Evolutionary conservation across 2,329 filamentous ascomycete genomes (phyloP).

Genomic region (Lizonia empirigonia): DNA sequence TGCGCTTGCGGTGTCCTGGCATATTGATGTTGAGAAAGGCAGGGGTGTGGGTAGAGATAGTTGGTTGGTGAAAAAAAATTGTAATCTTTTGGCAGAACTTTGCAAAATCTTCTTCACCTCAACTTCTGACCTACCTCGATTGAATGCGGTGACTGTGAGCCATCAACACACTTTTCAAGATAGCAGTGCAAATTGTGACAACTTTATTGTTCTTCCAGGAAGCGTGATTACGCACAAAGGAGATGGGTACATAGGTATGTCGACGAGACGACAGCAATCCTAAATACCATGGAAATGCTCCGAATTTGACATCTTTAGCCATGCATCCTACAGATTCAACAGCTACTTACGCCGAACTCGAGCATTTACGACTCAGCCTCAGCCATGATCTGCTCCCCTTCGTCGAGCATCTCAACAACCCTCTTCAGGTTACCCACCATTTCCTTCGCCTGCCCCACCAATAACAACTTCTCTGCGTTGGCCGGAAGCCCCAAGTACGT

Average conservation of each 20-base stretch:
- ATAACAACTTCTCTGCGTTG: conserved; percentile 92
- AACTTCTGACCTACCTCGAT: too few relatives aligned
- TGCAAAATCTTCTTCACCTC: too few relatives aligned
- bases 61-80: too few relatives aligned
- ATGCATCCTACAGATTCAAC: not conserved
- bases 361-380: conserved; percentile 53
- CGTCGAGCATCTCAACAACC: conserved; percentile 87
- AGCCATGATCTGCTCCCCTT: conserved; percentile 87
- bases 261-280: conserved; percentile 9
- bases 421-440: conserved; percentile 84
- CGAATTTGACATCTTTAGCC: not conserved
- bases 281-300: not conserved
- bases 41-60: not conserved
- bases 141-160: too few relatives aligned
- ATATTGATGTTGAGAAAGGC: not conserved
- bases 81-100: too few relatives aligned
- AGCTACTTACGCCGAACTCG: not conserved
- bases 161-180: too few relatives aligned
- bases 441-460: conserved; percentile 84
- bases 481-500: conserved; percentile 92
- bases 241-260: conserved; percentile 20
- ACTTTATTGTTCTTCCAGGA: not conserved
- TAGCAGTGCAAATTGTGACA: not conserved
- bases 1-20: not conserved
- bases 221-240: not conserved